Percentiles rank a stretch among this genome's conserved stretches.
Evolutionary conservation across 2,329 filamentous ascomycete species (phyloP).

Genomic region (Botrytis hyacinthi): DNA sequence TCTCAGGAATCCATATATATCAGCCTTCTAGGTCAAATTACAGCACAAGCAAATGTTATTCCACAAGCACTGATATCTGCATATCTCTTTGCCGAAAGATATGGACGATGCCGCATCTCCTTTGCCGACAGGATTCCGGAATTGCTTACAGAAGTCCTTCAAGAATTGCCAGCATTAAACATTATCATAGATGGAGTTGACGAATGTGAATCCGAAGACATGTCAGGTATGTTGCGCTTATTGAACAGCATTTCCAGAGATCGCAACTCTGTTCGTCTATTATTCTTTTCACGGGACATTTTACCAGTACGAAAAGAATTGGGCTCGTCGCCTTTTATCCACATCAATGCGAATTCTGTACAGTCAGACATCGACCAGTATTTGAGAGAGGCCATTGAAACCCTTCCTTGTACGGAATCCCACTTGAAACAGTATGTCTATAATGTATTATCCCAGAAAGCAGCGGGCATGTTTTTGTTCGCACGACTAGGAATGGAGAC

Average conservation of each 20-base stretch:
- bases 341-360: slow-evolving; percentile 1
- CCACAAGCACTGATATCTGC: slow-evolving; percentile 13
- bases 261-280: slow-evolving; percentile 2
- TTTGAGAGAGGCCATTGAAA: slow-evolving; percentile 15
- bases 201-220: slow-evolving; percentile 16
- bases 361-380: slow-evolving; percentile 15
- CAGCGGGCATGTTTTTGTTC: slow-evolving; percentile 20
- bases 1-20: slow-evolving; percentile 17
- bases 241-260: not conserved
- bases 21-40: slow-evolving; percentile 16
- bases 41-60: not conserved
- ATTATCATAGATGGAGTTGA: slow-evolving; percentile 20
- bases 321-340: not conserved
- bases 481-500: slow-evolving; percentile 16
- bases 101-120: slow-evolving; percentile 19
- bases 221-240: slow-evolving; percentile 14
- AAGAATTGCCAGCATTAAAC: not conserved
- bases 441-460: slow-evolving; percentile 12
- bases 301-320: slow-evolving; percentile 15
- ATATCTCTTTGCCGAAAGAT: slow-evolving; percentile 12
- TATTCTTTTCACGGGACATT: slow-evolving; percentile 20
- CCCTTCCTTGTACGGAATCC: slow-evolving; percentile 15
- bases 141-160: slow-evolving; percentile 6
- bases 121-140: slow-evolving; percentile 11
- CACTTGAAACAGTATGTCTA: slow-evolving; percentile 20